Conservation (phyloP, 2,329 filamentous ascomycete genomes). For the Sphaerulina musiva region DNA sequence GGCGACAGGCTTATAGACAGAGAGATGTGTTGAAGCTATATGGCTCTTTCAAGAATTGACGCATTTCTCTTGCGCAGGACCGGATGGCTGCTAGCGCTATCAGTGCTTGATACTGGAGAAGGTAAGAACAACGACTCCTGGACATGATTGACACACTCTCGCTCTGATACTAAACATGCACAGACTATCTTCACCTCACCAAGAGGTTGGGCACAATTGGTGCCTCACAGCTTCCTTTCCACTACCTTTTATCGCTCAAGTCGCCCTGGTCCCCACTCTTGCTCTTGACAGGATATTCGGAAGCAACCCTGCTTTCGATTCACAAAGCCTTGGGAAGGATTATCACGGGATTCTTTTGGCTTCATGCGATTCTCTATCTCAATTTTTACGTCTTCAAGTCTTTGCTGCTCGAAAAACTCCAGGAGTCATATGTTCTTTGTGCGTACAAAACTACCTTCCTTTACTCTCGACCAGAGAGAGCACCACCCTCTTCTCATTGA, state of each 20-base stretch:
- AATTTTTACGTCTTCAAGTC: conserved; percentile 50
- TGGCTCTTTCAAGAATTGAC: too few species aligned
- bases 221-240: conserved; percentile 54
- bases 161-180: background rate
- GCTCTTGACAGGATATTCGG: conserved; percentile 47
- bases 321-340: conserved; percentile 55
- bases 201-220: conserved; percentile 56
- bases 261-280: conserved; percentile 48
- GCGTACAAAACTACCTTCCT: too few species aligned
- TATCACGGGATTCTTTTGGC: conserved; percentile 45
- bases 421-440: conserved; percentile 52
- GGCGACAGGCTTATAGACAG: too few species aligned
- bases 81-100: conserved; percentile 48
- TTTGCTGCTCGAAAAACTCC: conserved; percentile 49
- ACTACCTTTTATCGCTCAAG: conserved; percentile 51
- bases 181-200: conserved; percentile 59
- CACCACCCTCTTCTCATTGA: too few species aligned
- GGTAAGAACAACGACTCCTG: conserved; percentile 38
- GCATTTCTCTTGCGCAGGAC: conserved; percentile 28
- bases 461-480: too few species aligned
- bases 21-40: too few species aligned
- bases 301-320: conserved; percentile 50
- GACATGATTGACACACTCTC: background rate
- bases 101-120: conserved; percentile 47
- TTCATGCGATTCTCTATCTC: conserved; percentile 52